Evolutionary conservation across 2,329 filamentous ascomycete genomes (phyloP), one percentile per base, ranked within the genome.

Genomic region (Scolecobasidium constrictum): DNA sequence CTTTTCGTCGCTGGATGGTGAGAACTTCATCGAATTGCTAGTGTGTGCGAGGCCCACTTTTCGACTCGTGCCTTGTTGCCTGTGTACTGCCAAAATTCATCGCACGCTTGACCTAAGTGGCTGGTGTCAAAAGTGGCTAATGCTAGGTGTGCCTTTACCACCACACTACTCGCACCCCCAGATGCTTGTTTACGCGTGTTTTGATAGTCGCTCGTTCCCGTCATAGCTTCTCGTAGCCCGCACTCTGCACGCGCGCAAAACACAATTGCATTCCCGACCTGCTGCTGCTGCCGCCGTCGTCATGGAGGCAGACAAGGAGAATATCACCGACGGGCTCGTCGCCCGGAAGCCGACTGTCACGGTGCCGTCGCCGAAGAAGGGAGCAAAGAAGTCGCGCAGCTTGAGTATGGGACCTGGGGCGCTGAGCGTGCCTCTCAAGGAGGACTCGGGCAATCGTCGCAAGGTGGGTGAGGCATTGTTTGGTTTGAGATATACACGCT

Each of bases 401-500:
- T 96, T 95, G 69, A 96, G 90, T 64, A 81, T 98, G 52, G 92
- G 92, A 2, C 90, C 92, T 13, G 92, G 90, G 40, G 87, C 88
- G 19, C 65, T 94, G 36, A 87, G 94, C 36, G 81, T 82, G 26
- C 53, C 56, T 45, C 71, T 93, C 43, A 87, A 83, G 60, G 74
- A 81, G 55, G 75, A 74, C 35, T 76, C 71, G 55, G 85, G 84
- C 23, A 93, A 94, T 59, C 72, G 84, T 53, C 77, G 84, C 61
- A 83, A 86, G 67, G 86, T 20, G 31, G 15, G 15, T 9, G 13
- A 31, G 26, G 26, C n/a, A n/a, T 31, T 9, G 9, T 31, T 31
- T 9, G 26, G 9, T 31, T 12, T 5, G 2, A 9, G 12, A 13
- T 5, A 16, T 16, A 15, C 3, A 20, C 33, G 4, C n/a, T 9